phyloP scores from a whole-genome alignment of 2,329 filamentous ascomycete genomes.

The Westerdykella ornata region DNA sequence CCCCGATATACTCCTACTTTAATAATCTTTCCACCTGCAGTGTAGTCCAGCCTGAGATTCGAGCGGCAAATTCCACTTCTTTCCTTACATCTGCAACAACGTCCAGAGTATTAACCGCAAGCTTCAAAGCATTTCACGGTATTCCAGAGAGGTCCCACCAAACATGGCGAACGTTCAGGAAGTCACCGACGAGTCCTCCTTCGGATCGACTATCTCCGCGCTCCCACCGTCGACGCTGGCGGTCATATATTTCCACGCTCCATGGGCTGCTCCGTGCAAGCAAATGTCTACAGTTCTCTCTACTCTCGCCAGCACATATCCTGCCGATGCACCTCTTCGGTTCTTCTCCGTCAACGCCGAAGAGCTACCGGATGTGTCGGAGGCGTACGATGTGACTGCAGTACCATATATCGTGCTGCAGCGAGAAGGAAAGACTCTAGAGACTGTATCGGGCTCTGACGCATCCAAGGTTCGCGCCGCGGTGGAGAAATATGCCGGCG shows the following conservation, averaged over 20 bases:
- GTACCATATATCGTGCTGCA: slow-evolving; percentile 88
- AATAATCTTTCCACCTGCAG: no score
- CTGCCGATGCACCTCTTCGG: slow-evolving; percentile 61
- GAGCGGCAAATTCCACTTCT: no score
- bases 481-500: slow-evolving; percentile 72
- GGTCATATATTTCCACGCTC: slow-evolving; percentile 89
- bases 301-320: slow-evolving; percentile 80
- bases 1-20: no score
- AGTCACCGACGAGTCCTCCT: slow-evolving; percentile 66
- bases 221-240: slow-evolving; percentile 66
- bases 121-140: background rate
- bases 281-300: slow-evolving; percentile 86
- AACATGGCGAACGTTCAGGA: slow-evolving; percentile 57
- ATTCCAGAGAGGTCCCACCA: no score
- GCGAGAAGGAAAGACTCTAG: slow-evolving; percentile 66
- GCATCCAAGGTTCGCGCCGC: slow-evolving; percentile 75
- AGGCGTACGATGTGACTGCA: slow-evolving; percentile 87
- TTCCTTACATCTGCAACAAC: no score
- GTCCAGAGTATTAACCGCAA: background rate
- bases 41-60: no score
- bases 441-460: slow-evolving; percentile 85
- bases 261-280: slow-evolving; percentile 92
- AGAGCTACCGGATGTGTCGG: slow-evolving; percentile 84
- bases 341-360: slow-evolving; percentile 94
- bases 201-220: slow-evolving; percentile 61